Evolutionary conservation across 176 grass and related monocot species (phyloP).

Genomic region (Musa acuminata): DNA sequence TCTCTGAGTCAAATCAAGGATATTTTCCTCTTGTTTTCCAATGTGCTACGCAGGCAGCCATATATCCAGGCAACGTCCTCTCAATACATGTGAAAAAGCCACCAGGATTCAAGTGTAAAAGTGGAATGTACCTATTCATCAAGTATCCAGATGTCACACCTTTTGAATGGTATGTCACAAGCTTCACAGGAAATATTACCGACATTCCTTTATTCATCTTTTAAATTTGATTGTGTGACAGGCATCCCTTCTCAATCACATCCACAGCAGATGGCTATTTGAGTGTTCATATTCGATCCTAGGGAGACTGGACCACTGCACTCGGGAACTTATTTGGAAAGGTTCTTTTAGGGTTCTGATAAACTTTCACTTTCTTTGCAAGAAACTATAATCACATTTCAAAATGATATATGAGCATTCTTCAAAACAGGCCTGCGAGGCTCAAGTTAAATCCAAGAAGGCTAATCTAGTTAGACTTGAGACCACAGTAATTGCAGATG

Average conservation of each 20-base stretch:
- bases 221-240: conserved; percentile 25
- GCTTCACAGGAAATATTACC: conserved; percentile 11
- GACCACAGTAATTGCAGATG: conserved; percentile 86
- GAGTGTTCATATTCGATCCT: conserved; percentile 91
- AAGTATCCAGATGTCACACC: conserved; percentile 94
- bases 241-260: conserved; percentile 99
- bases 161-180: conserved; percentile 66
- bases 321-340: conserved; percentile 83
- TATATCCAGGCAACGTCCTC: conserved; percentile 95
- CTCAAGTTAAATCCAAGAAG: conserved; percentile 90
- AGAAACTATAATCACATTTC: not conserved
- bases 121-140: conserved; percentile 98
- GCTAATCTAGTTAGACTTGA: conserved; percentile 84
- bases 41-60: conserved; percentile 58
- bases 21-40: not conserved
- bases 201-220: conserved; percentile 8
- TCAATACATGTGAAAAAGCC: conserved; percentile 95
- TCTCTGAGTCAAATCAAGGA: not conserved
- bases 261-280: conserved; percentile 71
- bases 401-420: conserved; percentile 11
- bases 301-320: conserved; percentile 91
- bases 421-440: conserved; percentile 51
- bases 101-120: conserved; percentile 87
- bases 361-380: not conserved
- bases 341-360: conserved; percentile 41